phyloP scores from a whole-genome alignment of 176 grass and related monocot genomes.

The Pontederia crassipes region DNA sequence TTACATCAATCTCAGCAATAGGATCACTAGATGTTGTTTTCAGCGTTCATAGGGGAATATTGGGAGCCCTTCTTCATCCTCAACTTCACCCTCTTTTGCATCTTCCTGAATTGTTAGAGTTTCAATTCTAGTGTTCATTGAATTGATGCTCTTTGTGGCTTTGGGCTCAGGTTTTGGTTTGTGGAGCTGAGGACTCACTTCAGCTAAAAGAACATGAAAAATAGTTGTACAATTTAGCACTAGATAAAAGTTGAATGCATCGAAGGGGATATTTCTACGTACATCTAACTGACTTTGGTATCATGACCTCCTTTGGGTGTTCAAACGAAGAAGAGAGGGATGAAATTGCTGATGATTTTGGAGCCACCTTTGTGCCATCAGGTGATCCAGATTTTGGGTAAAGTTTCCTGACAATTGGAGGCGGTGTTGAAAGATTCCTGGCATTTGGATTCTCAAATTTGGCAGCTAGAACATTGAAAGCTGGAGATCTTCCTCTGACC shows the following conservation, averaged over 20 bases:
- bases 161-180: constrained; percentile 58
- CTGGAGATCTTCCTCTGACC: constrained; percentile 90
- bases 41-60: constrained; percentile 61
- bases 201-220: constrained; percentile 20
- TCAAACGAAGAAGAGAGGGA: constrained; percentile 73
- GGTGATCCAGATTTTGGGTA: constrained; percentile 40
- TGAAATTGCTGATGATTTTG: constrained; percentile 46
- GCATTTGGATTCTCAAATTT: constrained; percentile 85
- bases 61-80: constrained; percentile 55
- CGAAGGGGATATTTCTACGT: constrained; percentile 17
- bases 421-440: constrained; percentile 93
- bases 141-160: constrained; percentile 41
- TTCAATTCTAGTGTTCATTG: constrained; percentile 33
- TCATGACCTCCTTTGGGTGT: constrained; percentile 65
- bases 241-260: constrained; percentile 13
- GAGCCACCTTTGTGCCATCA: constrained; percentile 51
- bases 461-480: constrained; percentile 91
- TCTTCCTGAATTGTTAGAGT: constrained; percentile 57
- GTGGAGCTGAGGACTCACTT: constrained; percentile 63
- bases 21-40: constrained; percentile 57
- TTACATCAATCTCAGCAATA: constrained; percentile 55
- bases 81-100: constrained; percentile 56
- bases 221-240: neutral
- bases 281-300: constrained; percentile 90
- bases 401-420: constrained; percentile 59